These are phyloP conservation scores for Trichocomaceae sp. DNA, from an alignment of 2,329 filamentous ascomycete species.

Conservation along the genomic window DNA sequence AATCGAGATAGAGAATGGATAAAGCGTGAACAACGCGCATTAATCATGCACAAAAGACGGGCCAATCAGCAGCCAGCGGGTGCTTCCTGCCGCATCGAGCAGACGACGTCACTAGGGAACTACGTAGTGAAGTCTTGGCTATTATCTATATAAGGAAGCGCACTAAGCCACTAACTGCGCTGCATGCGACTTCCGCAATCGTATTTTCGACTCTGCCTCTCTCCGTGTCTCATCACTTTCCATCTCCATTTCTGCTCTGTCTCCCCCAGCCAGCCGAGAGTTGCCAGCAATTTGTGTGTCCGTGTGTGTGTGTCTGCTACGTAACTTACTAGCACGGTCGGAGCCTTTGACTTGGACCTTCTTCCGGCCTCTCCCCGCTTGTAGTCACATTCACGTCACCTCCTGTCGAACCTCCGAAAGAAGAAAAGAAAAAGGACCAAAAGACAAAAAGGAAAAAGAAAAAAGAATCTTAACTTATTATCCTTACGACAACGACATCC, in stretches of 20 bases:
- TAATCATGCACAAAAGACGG: background rate
- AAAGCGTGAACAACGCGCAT: background rate
- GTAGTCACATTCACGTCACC: slow-evolving; percentile 14
- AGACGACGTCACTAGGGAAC: background rate
- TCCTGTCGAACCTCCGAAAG: background rate
- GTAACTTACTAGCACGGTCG: background rate
- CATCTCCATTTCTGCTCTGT: background rate
- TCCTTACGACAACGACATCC: background rate
- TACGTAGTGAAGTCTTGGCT: no score
- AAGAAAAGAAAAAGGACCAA: no score
- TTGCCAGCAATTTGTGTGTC: no score
- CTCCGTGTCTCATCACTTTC: no score
- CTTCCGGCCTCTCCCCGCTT: slow-evolving; percentile 11
- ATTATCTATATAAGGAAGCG: background rate
- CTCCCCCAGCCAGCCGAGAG: background rate
- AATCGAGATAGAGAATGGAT: background rate
- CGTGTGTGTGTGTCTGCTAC: no score
- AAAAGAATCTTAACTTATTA: background rate
- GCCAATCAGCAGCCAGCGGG: background rate
- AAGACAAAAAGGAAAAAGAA: no score
- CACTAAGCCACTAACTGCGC: no score
- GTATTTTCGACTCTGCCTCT: background rate
- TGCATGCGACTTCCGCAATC: background rate
- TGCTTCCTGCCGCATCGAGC: background rate
- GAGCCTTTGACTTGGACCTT: background rate